phyloP scores from a whole-genome alignment of 2,329 filamentous ascomycete genomes.

The Atkinsonella hypoxylon region DNA sequence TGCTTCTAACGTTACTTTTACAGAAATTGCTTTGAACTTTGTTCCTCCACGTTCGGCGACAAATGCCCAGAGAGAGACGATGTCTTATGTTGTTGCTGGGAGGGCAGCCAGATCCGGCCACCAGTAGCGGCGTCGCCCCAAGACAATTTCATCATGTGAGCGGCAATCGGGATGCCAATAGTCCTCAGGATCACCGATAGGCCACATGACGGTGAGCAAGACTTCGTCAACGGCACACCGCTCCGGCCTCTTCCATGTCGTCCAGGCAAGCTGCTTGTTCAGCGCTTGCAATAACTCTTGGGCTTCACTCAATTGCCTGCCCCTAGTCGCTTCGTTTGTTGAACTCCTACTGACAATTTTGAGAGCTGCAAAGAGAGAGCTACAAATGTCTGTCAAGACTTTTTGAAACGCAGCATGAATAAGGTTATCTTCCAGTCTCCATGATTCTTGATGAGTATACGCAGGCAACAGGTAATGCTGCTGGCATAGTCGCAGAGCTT shows the following conservation, averaged over 20 bases:
- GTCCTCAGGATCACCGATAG: conserved; percentile 41
- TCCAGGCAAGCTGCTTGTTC: conserved; percentile 43
- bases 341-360: background rate
- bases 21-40: too few relatives aligned
- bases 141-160: conserved; percentile 15
- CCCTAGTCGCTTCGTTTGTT: too few relatives aligned
- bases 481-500: conserved; percentile 30
- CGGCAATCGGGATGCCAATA: conserved; percentile 28
- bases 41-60: too few relatives aligned
- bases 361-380: conserved; percentile 12
- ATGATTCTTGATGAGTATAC: conserved; percentile 10
- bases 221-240: conserved; percentile 41
- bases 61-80: too few relatives aligned
- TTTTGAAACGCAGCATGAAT: conserved; percentile 30
- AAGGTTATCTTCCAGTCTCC: conserved; percentile 30
- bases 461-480: conserved; percentile 29
- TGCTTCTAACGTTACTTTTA: too few relatives aligned
- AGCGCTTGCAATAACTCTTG: conserved; percentile 16
- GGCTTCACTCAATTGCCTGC: background rate
- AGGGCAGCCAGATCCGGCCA: background rate
- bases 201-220: conserved; percentile 54
- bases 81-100: background rate
- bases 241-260: conserved; percentile 44
- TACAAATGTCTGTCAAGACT: conserved; percentile 29
- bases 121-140: conserved; percentile 14